A percentile compares a stretch with the other conserved stretches of the same genome.
These are phyloP conservation scores for Hortaea werneckii DNA, from an alignment of 2,329 filamentous ascomycete genomes.

Conservation along the genomic window DNA sequence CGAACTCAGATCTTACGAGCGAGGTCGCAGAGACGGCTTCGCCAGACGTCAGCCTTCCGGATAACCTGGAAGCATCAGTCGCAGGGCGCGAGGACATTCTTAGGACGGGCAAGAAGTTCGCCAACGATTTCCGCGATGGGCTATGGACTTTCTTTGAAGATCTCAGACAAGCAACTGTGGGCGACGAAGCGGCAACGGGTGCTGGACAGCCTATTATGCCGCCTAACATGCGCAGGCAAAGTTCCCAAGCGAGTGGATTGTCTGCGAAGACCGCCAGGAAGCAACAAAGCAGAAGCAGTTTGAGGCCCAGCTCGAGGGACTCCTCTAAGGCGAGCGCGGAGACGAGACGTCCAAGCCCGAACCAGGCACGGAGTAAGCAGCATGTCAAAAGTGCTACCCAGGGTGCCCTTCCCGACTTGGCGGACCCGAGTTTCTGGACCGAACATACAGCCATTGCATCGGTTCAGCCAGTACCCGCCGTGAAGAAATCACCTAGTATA, in stretches of 20 bases:
- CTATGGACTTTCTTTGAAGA: constrained; percentile 94
- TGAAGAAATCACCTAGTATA: constrained; percentile 13
- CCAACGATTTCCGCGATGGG: constrained; percentile 79
- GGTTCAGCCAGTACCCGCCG: constrained; percentile 5
- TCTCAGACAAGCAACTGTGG: constrained; percentile 86
- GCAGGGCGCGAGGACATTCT: constrained; percentile 41
- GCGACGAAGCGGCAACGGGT: constrained; percentile 69
- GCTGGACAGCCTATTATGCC: constrained; percentile 16
- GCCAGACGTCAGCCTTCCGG: constrained; percentile 8
- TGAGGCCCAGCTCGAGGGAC: constrained; percentile 13
- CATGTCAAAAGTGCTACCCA: constrained; percentile 9
- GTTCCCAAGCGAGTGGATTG: constrained; percentile 13
- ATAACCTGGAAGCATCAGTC: constrained; percentile 27
- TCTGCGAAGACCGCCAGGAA: constrained; percentile 9
- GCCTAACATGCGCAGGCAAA: constrained; percentile 10
- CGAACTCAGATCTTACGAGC: constrained; percentile 14
- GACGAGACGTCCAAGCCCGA: constrained; percentile 8
- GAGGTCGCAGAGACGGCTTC: constrained; percentile 25
- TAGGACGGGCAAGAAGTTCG: constrained; percentile 61
- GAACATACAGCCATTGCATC: constrained; percentile 14
- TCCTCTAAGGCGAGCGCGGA: constrained; percentile 9
- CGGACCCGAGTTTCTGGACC: constrained; percentile 21
- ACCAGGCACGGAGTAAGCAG: constrained; percentile 8
- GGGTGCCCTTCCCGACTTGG: constrained; percentile 17
- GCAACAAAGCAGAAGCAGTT: constrained; percentile 16